Evolutionary conservation across 371 early-diverging fungal species (phyloP), one percentile per base, ranked within the genome.

Genomic region (Apophysomyces sp.): DNA sequence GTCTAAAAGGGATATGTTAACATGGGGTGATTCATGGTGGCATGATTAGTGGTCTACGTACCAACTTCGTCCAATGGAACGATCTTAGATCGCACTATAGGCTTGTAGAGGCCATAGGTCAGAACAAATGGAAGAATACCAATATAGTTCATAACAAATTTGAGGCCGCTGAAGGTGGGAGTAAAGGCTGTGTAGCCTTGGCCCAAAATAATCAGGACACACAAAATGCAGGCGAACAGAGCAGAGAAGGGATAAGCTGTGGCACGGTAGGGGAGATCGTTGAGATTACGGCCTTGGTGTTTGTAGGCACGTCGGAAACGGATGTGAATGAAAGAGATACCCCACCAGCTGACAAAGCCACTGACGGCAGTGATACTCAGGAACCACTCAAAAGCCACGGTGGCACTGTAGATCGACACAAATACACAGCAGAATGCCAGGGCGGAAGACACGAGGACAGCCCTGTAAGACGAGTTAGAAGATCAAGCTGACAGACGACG

Each of bases 281-380:
- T 53, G 29, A 89, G 62, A 27, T 54, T 51, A 51, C 79, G 79
- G 6, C 90, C 90, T 61, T 94, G 94, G 4, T 73, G 77, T 28
- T 76, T 66, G 61, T 82, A 88, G 34, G 91, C 92, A 15, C 73
- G 78, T 15, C 93, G 88, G 85, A 94, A 94, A 9, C 93, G 87
- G 60, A 87, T 71, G 62, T 93, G 92, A 30, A 83, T 79, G 60
- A 86, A 65, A 12, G 82, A 66, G 60, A 94, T 92, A 55, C 86
- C 85, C 56, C 85, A 55, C 93, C 94, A 94, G 60, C 85, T 85
- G 49, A 88, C 67, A 41, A 92, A 87, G 32, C 90, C 89, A 4
- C 89, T 81, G 9, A 88, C 77, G 0, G 88, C 88, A 39, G 87
- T 80, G 41, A 93, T 71, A 41, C 80, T 84, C 61, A 88, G 69